Conservation (phyloP, 768 basidiomycete species). For the Sporobolomyces pararoseus region DNA sequence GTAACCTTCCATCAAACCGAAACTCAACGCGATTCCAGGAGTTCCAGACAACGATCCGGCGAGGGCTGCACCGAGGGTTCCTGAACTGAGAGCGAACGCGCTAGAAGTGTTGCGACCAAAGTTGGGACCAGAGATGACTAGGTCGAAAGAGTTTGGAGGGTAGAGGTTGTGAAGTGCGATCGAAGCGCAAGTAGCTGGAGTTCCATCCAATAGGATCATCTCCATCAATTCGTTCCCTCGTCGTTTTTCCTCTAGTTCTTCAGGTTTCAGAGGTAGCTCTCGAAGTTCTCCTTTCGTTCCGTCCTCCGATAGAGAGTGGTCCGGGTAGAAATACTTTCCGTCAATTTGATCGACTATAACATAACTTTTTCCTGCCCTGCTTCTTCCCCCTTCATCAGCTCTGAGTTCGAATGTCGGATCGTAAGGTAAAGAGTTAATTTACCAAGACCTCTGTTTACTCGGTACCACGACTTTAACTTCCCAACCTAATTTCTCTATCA, state of each 20-base stretch:
- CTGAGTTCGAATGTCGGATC: background rate
- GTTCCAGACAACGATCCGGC: constrained; percentile 48
- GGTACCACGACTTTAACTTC: constrained; percentile 52
- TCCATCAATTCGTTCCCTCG: no score
- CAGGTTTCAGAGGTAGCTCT: constrained; percentile 33
- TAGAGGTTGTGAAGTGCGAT: constrained; percentile 51
- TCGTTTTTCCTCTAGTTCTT: constrained; percentile 49
- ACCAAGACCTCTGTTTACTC: constrained; percentile 50
- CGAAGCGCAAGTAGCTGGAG: constrained; percentile 50
- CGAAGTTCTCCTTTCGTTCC: constrained; percentile 49
- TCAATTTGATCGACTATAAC: constrained; percentile 45
- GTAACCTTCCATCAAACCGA: constrained; percentile 47
- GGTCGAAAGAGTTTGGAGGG: constrained; percentile 46
- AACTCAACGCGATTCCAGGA: constrained; percentile 49
- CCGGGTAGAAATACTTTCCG: constrained; percentile 50
- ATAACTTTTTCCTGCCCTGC: constrained; percentile 15
- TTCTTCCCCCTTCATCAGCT: constrained; percentile 26
- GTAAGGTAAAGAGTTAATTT: constrained; percentile 14
- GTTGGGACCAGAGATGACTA: constrained; percentile 50
- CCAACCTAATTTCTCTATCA: constrained; percentile 47
- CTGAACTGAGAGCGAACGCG: constrained; percentile 50
- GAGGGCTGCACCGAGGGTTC: constrained; percentile 52
- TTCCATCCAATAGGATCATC: constrained; percentile 51
- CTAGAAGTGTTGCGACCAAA: constrained; percentile 50
- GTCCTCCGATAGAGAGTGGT: constrained; percentile 42